Percentiles rank a stretch among this genome's conserved stretches.
phyloP scores from a whole-genome alignment of 2,329 filamentous ascomycete genomes.

The Colletotrichum karsti region DNA sequence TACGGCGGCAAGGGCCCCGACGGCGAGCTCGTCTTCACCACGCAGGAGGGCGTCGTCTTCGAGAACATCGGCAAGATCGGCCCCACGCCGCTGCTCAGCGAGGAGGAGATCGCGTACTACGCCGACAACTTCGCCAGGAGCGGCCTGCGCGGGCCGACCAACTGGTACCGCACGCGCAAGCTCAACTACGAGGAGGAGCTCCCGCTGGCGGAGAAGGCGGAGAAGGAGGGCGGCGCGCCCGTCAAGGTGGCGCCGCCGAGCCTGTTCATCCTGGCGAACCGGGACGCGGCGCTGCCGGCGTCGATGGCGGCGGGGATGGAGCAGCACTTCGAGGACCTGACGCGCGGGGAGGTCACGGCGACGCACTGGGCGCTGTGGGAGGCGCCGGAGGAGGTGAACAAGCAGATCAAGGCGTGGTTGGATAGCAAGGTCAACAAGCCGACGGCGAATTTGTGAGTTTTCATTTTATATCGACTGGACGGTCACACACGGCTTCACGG shows the following conservation, averaged over 20 bases:
- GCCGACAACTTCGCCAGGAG: slow-evolving; percentile 73
- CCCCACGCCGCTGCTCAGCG: slow-evolving; percentile 66
- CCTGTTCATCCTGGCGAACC: slow-evolving; percentile 77
- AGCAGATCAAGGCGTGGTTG: slow-evolving; percentile 73
- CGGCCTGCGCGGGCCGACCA: slow-evolving; percentile 81
- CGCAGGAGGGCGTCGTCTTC: slow-evolving; percentile 69
- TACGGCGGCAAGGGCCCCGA: slow-evolving; percentile 72
- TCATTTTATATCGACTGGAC: background rate
- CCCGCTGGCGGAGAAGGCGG: slow-evolving; percentile 63
- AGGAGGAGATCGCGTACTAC: slow-evolving; percentile 82
- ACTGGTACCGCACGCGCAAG: slow-evolving; percentile 84
- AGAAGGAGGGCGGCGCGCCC: slow-evolving; percentile 33
- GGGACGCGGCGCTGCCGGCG: slow-evolving; percentile 78
- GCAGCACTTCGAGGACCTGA: slow-evolving; percentile 70
- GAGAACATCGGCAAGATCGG: slow-evolving; percentile 68
- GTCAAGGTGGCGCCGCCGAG: slow-evolving; percentile 67
- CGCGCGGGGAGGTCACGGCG: slow-evolving; percentile 70
- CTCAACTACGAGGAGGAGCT: slow-evolving; percentile 82
- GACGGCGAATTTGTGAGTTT: slow-evolving; percentile 18
- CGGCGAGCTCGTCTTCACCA: slow-evolving; percentile 66
- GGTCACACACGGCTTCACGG: background rate
- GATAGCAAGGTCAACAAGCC: slow-evolving; percentile 39
- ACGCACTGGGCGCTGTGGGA: slow-evolving; percentile 88
- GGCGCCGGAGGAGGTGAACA: slow-evolving; percentile 75
- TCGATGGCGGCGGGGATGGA: slow-evolving; percentile 78